Evolutionary conservation across 208 protist species (phyloP), one percentile per base, ranked within the genome.

Genomic region (Leishmania mexicana): DNA sequence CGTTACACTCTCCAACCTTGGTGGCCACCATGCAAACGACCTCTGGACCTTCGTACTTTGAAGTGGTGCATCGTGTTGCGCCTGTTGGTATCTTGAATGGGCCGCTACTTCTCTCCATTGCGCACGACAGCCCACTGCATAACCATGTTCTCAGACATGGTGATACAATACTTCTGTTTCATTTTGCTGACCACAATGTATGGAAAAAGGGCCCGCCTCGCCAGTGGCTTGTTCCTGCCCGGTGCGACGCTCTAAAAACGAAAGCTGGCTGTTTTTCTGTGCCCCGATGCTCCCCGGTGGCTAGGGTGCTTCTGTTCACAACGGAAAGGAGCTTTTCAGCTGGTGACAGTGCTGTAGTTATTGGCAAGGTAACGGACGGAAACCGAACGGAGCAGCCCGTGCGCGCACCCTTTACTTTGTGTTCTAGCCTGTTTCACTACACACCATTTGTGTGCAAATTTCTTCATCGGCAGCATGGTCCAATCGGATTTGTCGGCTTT

Each of bases 381-480:
- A 6, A 17, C 13, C 19, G 6, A 17, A 13, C 2, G 3, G 31
- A 51, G 17, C 0, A 24, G 31, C 8, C 35, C 17, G 6, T 62
- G 7, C 11, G 6, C 0, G 5, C 49, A 60, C n/a, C 35, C 0
- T 1, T n/a, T 15, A 7, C 31, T 13, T 10, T n/a, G 31, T 45
- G 10, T 3, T 62, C 49, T 10, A 62, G 0, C n/a, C 28, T 76
- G 13, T 78, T 78, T 21, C 49, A 38, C 2, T 78, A 67, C 57
- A 78, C 74, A 6, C 74, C 74, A 1, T 78, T 78, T 47, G 54
- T 49, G 24, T 78, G 54, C 54, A 78, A 49, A 45, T 65, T 78
- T 65, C 24, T 78, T 7, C 74, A 78, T 64, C 74, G 74, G 1
- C 35, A 24, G 57, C 8, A 78, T 15, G 74, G 74, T 28, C 74